These are phyloP conservation scores for Suillus plorans DNA, from an alignment of 768 basidiomycete genomes.

Conservation along the genomic window DNA sequence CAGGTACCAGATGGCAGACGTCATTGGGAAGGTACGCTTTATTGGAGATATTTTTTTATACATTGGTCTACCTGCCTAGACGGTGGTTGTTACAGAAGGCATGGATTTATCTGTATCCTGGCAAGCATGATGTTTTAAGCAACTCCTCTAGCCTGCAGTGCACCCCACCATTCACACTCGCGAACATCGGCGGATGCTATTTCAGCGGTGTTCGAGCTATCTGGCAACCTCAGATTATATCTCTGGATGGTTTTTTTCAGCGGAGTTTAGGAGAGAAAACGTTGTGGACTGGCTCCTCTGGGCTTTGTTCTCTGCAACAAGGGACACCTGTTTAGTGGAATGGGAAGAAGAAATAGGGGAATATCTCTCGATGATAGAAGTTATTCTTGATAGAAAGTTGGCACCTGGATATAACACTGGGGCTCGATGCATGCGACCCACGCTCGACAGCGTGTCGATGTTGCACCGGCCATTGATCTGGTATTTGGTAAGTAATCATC, in stretches of 20 bases:
- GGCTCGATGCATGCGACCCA: constrained; percentile 48
- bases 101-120: neutral
- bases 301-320: constrained; percentile 53
- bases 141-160: constrained; percentile 25
- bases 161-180: constrained; percentile 39
- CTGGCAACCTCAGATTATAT: constrained; percentile 28
- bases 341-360: constrained; percentile 52
- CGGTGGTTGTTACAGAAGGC: constrained; percentile 46
- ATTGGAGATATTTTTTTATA: constrained; percentile 49
- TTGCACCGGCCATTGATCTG: constrained; percentile 62
- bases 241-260: constrained; percentile 54
- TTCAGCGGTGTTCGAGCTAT: constrained; percentile 43
- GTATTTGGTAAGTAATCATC: constrained; percentile 49
- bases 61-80: constrained; percentile 49
- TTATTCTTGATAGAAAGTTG: constrained; percentile 39
- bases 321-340: constrained; percentile 29
- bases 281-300: constrained; percentile 63
- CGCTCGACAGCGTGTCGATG: constrained; percentile 55
- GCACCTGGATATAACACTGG: constrained; percentile 38
- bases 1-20: neutral
- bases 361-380: constrained; percentile 45
- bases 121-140: neutral
- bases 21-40: constrained; percentile 35
- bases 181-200: constrained; percentile 45
- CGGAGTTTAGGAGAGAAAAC: constrained; percentile 44